Conservation (phyloP, 371 early-diverging fungal species). For the Actinomortierella wolfii region DNA sequence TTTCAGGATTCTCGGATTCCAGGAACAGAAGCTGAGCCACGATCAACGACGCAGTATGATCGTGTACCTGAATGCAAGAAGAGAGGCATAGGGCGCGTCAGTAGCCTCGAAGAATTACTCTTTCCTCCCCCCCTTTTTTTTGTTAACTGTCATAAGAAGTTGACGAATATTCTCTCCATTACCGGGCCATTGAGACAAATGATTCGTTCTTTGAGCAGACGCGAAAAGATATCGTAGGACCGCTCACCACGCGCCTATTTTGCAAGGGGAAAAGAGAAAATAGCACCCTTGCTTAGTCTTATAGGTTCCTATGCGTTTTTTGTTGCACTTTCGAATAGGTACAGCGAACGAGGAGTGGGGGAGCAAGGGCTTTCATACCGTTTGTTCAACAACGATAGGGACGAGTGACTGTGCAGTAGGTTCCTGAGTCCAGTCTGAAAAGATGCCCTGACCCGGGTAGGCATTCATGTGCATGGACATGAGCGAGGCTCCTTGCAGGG, state of each 20-base stretch:
- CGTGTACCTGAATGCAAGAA: slow-evolving; percentile 67
- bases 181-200: slow-evolving; percentile 92
- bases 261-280: slow-evolving; percentile 1
- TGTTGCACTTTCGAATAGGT: too few species aligned
- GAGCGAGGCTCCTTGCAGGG: too few species aligned
- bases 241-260: slow-evolving; percentile 75
- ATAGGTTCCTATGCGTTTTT: too few species aligned
- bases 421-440: slow-evolving; percentile 42
- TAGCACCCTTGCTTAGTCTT: too few species aligned
- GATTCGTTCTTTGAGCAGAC: slow-evolving; percentile 95
- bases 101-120: too few species aligned
- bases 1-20: slow-evolving; percentile 93
- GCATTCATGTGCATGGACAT: too few species aligned
- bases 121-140: too few species aligned
- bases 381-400: slow-evolving; percentile 75
- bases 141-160: not conserved
- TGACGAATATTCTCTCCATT: slow-evolving; percentile 6
- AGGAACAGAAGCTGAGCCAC: slow-evolving; percentile 95
- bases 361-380: slow-evolving; percentile 66
- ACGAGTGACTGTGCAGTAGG: slow-evolving; percentile 57
- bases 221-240: slow-evolving; percentile 95
- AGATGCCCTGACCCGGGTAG: slow-evolving; percentile 4
- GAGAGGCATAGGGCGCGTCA: too few species aligned
- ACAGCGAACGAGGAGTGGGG: too few species aligned
- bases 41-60: slow-evolving; percentile 80